A percentile compares a stretch with the other conserved stretches of the same genome.
These are phyloP conservation scores for Oryza nivara DNA, from an alignment of 176 grass and related monocot species.

Conservation along the genomic window DNA sequence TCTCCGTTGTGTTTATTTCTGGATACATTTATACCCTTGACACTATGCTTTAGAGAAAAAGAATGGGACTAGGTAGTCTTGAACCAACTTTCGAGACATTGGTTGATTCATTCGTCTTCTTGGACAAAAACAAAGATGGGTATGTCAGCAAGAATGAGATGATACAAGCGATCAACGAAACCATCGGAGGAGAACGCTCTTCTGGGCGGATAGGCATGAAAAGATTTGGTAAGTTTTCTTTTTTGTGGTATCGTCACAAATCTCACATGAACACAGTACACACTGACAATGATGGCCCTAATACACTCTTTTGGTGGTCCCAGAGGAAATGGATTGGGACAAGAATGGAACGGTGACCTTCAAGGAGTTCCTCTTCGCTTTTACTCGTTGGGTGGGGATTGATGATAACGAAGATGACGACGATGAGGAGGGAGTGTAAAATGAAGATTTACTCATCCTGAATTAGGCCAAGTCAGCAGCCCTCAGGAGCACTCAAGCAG, in stretches of 20 bases:
- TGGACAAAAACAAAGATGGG: conserved; percentile 99
- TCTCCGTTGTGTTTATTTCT: background rate
- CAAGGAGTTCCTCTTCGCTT: conserved; percentile 97
- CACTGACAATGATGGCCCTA: background rate
- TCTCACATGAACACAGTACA: background rate
- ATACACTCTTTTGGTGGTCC: conserved; percentile 26
- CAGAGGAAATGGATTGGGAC: conserved; percentile 99
- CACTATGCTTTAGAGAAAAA: conserved; percentile 65
- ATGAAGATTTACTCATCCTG: conserved; percentile 24
- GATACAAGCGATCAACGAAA: conserved; percentile 97
- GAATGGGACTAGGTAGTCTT: conserved; percentile 79
- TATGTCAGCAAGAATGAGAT: conserved; percentile 98
- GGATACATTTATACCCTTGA: conserved; percentile 44
- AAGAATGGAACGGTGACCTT: conserved; percentile 97
- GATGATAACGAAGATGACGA: conserved; percentile 81
- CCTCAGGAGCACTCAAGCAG: conserved; percentile 10
- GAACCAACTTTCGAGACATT: conserved; percentile 88
- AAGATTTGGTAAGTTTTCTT: conserved; percentile 84
- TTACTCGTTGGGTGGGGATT: conserved; percentile 92
- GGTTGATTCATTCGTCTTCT: conserved; percentile 94
- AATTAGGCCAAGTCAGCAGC: conserved; percentile 28
- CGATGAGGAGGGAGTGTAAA: conserved; percentile 6
- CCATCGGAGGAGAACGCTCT: conserved; percentile 81
- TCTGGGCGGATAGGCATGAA: conserved; percentile 94
- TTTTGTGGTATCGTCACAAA: conserved; percentile 12